Evolutionary conservation across 2,329 filamentous ascomycete genomes (phyloP), one percentile per base, ranked within the genome.

Genomic region (Westerdykella sp.): DNA sequence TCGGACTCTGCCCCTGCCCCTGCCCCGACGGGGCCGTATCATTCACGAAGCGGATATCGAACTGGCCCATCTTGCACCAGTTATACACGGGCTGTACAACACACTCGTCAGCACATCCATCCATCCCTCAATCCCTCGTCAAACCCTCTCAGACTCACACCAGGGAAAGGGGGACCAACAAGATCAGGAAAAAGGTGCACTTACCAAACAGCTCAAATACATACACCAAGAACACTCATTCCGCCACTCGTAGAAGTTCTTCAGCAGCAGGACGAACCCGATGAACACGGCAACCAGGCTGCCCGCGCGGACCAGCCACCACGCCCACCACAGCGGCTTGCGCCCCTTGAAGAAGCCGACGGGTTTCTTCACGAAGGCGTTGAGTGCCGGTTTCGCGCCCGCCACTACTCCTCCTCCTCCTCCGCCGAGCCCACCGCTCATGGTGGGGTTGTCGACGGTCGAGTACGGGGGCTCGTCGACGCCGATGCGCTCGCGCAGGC

Each of bases 301-400:
- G 0, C 78, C 87, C 1, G 79, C 86, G 14, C 93, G 80, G 22
- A 97, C 76, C 16, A 95, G 68, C 91, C 91, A 97, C 93, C 93
- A 98, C 5, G 73, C 85, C 93, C 93, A 98, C 93, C 93, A 98
- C 6, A 95, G 75, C 16, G 86, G 85, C 65, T 95, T 95, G 14
- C 93, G 79, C 15, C 87, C 88, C 65, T 90, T 91, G 72, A 97
- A 97, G 69, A 96, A 96, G 5, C 80, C 82, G 0, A 79, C 51
- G 0, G 76, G 75, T 42, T 72, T 60, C 49, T 72, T 74, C 18
- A 70, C 60, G 50, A 79, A 77, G 13, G 58, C 65, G 11, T 60
- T 58, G 2, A 75, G 45, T 6, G 57, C 63, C 2, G 51, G 41
- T n/a, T 48, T 45, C 18, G 18, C n/a, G n/a, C n/a, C n/a, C n/a